Conservation (phyloP, 208 protist species). For the Crithidia thermophila region DNA sequence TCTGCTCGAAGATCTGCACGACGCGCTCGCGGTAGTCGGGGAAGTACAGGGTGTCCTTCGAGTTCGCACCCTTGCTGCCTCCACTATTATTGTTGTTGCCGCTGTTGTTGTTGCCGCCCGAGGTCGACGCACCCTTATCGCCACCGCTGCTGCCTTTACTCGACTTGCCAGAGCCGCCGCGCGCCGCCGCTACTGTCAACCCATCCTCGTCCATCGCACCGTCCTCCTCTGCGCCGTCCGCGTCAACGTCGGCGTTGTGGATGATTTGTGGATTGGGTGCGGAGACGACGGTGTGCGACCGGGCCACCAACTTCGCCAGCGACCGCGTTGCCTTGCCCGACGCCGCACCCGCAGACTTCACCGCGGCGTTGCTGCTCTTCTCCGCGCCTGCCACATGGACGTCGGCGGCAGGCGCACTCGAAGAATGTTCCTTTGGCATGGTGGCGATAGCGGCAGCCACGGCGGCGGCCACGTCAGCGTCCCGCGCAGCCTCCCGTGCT, state of each 20-base stretch:
- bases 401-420: too few relatives aligned
- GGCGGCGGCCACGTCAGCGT: slow-evolving; percentile 11
- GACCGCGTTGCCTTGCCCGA: too few relatives aligned
- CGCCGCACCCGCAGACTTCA: too few relatives aligned
- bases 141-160: slow-evolving; percentile 1
- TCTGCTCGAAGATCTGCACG: slow-evolving; percentile 72
- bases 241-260: too few relatives aligned
- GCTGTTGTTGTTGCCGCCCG: neutral
- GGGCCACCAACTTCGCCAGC: slow-evolving; percentile 1
- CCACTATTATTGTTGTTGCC: neutral
- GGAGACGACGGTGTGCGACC: slow-evolving; percentile 8
- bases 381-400: too few relatives aligned
- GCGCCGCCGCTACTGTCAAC: too few relatives aligned
- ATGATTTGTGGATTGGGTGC: too few relatives aligned
- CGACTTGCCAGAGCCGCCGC: neutral
- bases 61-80: slow-evolving; percentile 10
- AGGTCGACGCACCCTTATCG: neutral
- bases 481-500: slow-evolving; percentile 4
- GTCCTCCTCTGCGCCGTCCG: too few relatives aligned
- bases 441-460: neutral
- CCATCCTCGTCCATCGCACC: too few relatives aligned
- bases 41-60: slow-evolving; percentile 40
- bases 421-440: slow-evolving; percentile 12
- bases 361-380: too few relatives aligned
- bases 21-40: slow-evolving; percentile 84